A percentile compares a stretch with the other conserved stretches of the same genome.
phyloP scores from a whole-genome alignment of 2,329 filamentous ascomycete species.

The Blastomyces parvus region DNA sequence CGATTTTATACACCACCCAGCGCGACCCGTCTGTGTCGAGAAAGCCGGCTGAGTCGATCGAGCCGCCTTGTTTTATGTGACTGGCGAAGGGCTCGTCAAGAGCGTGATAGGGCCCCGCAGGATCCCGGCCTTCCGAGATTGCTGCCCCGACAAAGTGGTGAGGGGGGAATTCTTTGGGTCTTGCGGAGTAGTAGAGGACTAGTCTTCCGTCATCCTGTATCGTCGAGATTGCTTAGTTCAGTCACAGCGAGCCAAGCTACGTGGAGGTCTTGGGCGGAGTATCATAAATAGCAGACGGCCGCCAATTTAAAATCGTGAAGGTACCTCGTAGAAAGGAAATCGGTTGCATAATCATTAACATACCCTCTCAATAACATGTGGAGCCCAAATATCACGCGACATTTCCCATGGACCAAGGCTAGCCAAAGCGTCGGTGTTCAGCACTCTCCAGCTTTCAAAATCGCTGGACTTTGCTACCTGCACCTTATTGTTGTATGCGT shows the following conservation, averaged over 20 bases:
- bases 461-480: conserved; percentile 46
- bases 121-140: conserved; percentile 35
- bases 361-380: conserved; percentile 47
- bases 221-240: neutral
- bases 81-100: conserved; percentile 44
- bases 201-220: conserved; percentile 40
- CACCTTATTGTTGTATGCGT: conserved; percentile 42
- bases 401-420: conserved; percentile 46
- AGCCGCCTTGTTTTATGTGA: conserved; percentile 45
- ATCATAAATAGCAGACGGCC: neutral
- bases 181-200: conserved; percentile 52
- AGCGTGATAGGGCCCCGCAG: conserved; percentile 45
- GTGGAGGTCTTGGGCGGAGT: too few species aligned
- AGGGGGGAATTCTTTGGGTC: conserved; percentile 30
- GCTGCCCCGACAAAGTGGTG: conserved; percentile 53
- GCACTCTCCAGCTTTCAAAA: conserved; percentile 41
- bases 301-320: neutral
- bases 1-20: conserved; percentile 58
- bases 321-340: neutral
- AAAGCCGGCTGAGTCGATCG: conserved; percentile 56
- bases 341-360: conserved; percentile 8
- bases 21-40: conserved; percentile 44
- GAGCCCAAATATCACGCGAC: conserved; percentile 50
- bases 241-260: neutral
- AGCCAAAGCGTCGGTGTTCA: conserved; percentile 48